Evolutionary conservation across 129 eudicot genomes (phyloP).

Genomic region (Pseudognaphalium luteoalbum): DNA sequence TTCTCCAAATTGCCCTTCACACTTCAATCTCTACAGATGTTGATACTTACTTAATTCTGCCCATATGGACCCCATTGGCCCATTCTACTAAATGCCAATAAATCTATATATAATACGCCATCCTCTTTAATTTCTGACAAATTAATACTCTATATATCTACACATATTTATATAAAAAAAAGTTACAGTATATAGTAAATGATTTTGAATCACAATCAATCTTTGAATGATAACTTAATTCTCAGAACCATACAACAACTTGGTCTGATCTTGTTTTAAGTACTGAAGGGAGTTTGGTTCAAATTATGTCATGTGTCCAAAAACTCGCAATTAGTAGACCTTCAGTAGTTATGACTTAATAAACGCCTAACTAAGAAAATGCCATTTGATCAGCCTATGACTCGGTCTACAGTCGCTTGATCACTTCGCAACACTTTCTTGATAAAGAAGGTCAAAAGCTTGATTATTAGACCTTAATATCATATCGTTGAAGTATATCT

Average conservation of each 20-base stretch:
- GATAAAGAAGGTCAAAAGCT: too few species aligned
- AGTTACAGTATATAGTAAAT: too few species aligned
- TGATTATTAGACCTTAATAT: not conserved
- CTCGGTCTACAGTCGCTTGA: not conserved
- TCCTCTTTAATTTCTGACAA: not conserved
- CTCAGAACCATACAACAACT: not conserved
- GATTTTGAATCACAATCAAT: too few species aligned
- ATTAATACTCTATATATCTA: not conserved
- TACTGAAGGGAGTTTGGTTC: too few species aligned
- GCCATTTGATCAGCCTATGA: too few species aligned
- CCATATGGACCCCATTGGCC: conserved; percentile 13
- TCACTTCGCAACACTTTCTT: not conserved
- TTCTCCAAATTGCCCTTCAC: conserved; percentile 23
- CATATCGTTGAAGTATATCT: not conserved
- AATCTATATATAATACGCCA: not conserved
- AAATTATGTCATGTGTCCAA: too few species aligned
- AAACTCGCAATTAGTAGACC: too few species aligned
- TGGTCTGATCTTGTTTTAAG: too few species aligned
- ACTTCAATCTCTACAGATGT: conserved; percentile 11
- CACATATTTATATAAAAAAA: too few species aligned
- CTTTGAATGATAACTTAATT: not conserved
- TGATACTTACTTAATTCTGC: conserved; percentile 24
- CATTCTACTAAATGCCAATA: not conserved
- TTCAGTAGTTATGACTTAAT: too few species aligned
- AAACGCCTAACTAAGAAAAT: too few species aligned